These are phyloP conservation scores for Apiospora kogelbergensis DNA, from an alignment of 2,329 filamentous ascomycete genomes.

Conservation along the genomic window DNA sequence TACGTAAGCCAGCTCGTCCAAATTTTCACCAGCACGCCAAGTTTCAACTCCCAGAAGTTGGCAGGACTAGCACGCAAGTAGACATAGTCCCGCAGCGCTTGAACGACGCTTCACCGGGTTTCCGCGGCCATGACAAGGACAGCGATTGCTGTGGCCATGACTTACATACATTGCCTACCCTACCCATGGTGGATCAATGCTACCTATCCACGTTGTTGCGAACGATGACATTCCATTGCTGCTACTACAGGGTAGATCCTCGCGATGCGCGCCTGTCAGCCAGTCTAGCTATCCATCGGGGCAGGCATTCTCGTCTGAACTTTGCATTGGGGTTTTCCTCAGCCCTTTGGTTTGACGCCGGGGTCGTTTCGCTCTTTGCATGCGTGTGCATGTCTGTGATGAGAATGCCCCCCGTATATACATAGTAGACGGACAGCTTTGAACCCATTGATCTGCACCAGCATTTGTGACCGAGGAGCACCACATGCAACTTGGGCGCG, in stretches of 20 bases:
- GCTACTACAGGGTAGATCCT: background rate
- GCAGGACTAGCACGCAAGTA: background rate
- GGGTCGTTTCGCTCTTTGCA: background rate
- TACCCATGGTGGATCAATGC: background rate
- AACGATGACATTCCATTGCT: background rate
- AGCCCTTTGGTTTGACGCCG: background rate
- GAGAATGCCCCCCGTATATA: background rate
- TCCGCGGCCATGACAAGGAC: background rate
- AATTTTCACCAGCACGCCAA: background rate
- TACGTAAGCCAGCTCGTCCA: background rate
- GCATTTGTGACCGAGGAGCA: background rate
- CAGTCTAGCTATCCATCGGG: background rate
- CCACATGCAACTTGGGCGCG: background rate
- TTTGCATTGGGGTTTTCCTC: background rate
- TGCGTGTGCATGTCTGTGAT: background rate
- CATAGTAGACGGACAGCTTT: background rate
- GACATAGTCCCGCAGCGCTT: background rate
- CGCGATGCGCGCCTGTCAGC: background rate
- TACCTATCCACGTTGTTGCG: conserved; percentile 5
- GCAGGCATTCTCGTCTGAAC: background rate
- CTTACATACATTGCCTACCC: background rate
- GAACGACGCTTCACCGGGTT: background rate
- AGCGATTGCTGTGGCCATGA: background rate
- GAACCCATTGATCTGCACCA: background rate
- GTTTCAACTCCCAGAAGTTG: background rate